Evolutionary conservation across 495 filamentous ascomycete genomes (phyloP).

Genomic region (Hypoxylon crocopeplum): DNA sequence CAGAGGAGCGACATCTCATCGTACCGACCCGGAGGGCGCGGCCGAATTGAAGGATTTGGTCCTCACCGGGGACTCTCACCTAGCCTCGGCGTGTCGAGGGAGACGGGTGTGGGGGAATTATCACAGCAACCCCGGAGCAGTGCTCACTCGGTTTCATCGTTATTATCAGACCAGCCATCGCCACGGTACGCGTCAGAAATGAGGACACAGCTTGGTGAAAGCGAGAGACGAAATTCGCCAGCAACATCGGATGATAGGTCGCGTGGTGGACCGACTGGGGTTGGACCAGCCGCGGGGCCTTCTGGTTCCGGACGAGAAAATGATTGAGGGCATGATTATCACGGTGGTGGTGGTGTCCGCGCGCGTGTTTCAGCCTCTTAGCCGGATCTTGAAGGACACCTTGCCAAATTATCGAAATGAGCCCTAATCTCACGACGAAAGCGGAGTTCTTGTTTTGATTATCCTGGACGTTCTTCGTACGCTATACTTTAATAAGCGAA

Average conservation of each 20-base stretch:
- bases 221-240: slow-evolving; percentile 37
- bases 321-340: slow-evolving; percentile 25
- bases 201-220: slow-evolving; percentile 33
- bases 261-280: slow-evolving; percentile 29
- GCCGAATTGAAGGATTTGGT: slow-evolving; percentile 45
- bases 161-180: slow-evolving; percentile 54
- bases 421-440: slow-evolving; percentile 7
- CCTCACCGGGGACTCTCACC: slow-evolving; percentile 52
- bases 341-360: slow-evolving; percentile 4
- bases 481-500: slow-evolving; percentile 21
- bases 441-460: slow-evolving; percentile 10
- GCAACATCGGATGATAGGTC: slow-evolving; percentile 39
- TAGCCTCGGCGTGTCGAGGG: slow-evolving; percentile 34
- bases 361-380: slow-evolving; percentile 27
- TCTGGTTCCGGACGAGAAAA: slow-evolving; percentile 32
- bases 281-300: slow-evolving; percentile 23
- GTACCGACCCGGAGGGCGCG: slow-evolving; percentile 50
- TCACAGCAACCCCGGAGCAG: slow-evolving; percentile 43
- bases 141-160: slow-evolving; percentile 56
- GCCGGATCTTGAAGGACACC: slow-evolving; percentile 9
- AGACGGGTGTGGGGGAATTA: slow-evolving; percentile 37
- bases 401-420: slow-evolving; percentile 16
- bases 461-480: slow-evolving; percentile 5
- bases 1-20: slow-evolving; percentile 71
- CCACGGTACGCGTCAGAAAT: slow-evolving; percentile 44